Base-by-base conservation (phyloP, 768 basidiomycete species). In the Saitozyma podzolica region DNA sequence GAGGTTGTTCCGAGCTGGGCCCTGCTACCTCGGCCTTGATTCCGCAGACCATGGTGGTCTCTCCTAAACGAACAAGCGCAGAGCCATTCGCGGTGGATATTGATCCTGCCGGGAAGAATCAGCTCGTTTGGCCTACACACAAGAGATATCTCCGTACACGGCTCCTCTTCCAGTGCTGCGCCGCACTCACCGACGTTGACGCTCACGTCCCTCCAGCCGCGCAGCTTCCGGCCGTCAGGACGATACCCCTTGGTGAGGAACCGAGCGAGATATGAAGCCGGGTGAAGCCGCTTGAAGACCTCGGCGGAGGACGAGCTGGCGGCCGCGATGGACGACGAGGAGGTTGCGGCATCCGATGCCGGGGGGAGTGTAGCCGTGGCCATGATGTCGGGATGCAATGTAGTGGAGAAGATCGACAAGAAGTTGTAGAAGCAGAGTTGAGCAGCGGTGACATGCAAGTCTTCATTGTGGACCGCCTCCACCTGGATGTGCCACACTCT, bases 1-100 rank as follows among this genome's bases (percentile, higher is more conserved):
- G 81, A 0, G 89, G 90, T 2, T 79, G 79, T 65, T 92, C 87
- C 16, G 95, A 75, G 68, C 91, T 89, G 6, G 95, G 95, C 71
- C 92, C 90, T 37, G 92, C 88, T 47, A 95, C 88, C 80, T 98
- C 94, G 13, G 92, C 93, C 76, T 96, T 97, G 67, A 99, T 86
- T 0, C 96, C 96, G 72, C 94, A 97, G 0, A 97, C 90, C 43
- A 98, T 83, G 0, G 92, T 97, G n/a, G 95, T 96, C 52, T 90
- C 85, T 17, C 96, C 96, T 62, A 97, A 77, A 37, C 92, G 83
- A 5, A 97, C 91, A 47, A 99, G 87, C 0, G 94, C 88, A 6
- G 93, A 96, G 0, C 94, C 93, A 65, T 93, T 85, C 0, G 96
- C 93, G 0, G 96, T 97, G 0, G 90, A 88, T 81, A 99, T 89